These are phyloP conservation scores for Xylaria sp. DNA, from an alignment of 2,329 filamentous ascomycete genomes.

Conservation along the genomic window DNA sequence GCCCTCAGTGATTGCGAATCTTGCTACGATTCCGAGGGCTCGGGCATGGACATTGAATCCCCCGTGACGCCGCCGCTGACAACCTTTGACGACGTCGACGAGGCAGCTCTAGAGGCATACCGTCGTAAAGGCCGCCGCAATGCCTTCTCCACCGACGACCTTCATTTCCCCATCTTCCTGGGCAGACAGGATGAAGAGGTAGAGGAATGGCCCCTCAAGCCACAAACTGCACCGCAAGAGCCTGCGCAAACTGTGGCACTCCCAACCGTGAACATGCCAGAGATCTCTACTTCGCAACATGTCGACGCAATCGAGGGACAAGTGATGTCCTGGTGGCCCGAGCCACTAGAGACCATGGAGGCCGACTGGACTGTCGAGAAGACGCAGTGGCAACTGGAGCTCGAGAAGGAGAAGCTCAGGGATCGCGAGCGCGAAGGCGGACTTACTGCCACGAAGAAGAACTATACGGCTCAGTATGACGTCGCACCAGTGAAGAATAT, in stretches of 20 bases:
- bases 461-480: constrained; percentile 5
- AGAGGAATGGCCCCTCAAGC: constrained; percentile 13
- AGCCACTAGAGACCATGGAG: constrained; percentile 33
- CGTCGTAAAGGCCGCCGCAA: constrained; percentile 25
- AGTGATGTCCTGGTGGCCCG: constrained; percentile 42
- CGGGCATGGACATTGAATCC: constrained; percentile 20
- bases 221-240: neutral
- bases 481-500: constrained; percentile 29
- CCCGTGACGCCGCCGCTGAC: constrained; percentile 25
- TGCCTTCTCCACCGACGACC: constrained; percentile 32
- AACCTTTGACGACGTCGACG: neutral
- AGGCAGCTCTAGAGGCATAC: constrained; percentile 18
- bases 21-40: constrained; percentile 28
- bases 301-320: constrained; percentile 31
- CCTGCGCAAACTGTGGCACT: neutral
- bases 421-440: constrained; percentile 15
- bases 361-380: constrained; percentile 32
- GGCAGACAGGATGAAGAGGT: constrained; percentile 34
- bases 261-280: neutral
- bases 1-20: constrained; percentile 39
- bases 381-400: constrained; percentile 15
- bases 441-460: neutral
- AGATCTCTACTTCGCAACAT: constrained; percentile 8
- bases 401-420: constrained; percentile 14
- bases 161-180: constrained; percentile 41